Base-by-base conservation (phyloP, 179 eudicot genomes). In the Amaranthus tricolor region DNA sequence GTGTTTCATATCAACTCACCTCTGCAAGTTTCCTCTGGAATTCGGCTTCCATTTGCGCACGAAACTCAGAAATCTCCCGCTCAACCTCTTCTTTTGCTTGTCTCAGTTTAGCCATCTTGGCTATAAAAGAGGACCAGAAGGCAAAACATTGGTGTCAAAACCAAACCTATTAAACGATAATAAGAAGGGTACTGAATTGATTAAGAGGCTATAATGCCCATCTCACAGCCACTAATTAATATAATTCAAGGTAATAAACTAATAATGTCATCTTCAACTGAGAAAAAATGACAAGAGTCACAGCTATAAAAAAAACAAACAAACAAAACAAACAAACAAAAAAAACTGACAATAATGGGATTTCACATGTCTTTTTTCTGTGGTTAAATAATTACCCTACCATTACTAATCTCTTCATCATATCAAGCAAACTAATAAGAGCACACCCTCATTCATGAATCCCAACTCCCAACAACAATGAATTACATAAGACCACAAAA, bases 61-160 rank as follows among this genome's bases (percentile, higher is more conserved):
- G 99, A 57, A 85, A 90, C 50, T 87, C 89, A 72, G 96, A 95
- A 79, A 91, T 82, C 84, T 95, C 99, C 89, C 83, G 89, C 82
- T 88, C 93, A 51, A 97, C 97, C 79, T 95, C 99, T 66, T 95
- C 97, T 74, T 95, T 95, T 63, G 99, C 99, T 80, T 93, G 97
- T 80, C 83, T 95, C 73, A 95, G 80, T 80, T 97, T 89, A 64
- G 95, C 90, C 89, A 83, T 74, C 88, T 93, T 95, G 77, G 90
- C 99, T 95, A 78, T 77, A 19, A 73, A 9, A 66, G 6, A 76
- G 7, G 13, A 73, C 64, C 40, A 68, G 12, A 55, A 47, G 45
- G 66, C 16, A 16, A 73, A 51, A 47, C 14, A 49, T 19, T 6
- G 15, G 72, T 47, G 21, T 52, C n/a, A 47, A 13, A 54, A 70